Conservation (phyloP, 805 yeast genomes). For the Saccharomyces kudriavzevii region DNA sequence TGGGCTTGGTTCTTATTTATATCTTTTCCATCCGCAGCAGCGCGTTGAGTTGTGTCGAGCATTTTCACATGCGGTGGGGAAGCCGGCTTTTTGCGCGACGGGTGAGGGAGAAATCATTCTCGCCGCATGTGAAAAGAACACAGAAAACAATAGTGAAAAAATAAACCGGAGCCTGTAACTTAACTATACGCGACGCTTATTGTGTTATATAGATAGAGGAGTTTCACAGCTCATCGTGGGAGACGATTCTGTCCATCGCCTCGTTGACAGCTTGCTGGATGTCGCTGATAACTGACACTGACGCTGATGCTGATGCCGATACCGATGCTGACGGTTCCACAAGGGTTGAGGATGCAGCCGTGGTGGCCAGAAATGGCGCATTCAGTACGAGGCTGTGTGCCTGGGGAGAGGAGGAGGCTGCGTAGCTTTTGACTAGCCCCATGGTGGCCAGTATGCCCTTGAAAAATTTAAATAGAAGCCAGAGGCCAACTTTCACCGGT, state of each 20-base stretch:
- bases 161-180: not conserved
- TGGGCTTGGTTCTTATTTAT: not conserved
- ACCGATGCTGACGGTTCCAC: not conserved
- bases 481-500: constrained; percentile 25
- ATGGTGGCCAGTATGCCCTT: constrained; percentile 28
- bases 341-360: not conserved
- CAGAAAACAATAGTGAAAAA: not conserved
- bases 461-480: constrained; percentile 31
- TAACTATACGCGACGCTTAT: not conserved
- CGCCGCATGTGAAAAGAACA: not conserved
- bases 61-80: not conserved
- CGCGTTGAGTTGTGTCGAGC: not conserved
- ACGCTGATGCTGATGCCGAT: no score
- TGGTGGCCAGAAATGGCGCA: not conserved
- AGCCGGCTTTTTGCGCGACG: not conserved
- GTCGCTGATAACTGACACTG: not conserved
- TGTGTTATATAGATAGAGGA: not conserved
- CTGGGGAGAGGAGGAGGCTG: constrained; percentile 2
- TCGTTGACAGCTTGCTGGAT: constrained; percentile 19
- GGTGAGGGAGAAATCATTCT: not conserved
- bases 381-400: not conserved
- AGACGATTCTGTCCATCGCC: constrained; percentile 20
- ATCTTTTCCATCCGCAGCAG: not conserved
- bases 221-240: constrained; percentile 17
- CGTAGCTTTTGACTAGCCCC: constrained; percentile 17